Evolutionary conservation across 2,329 filamentous ascomycete species (phyloP).

Genomic region (Alternaria triticimaculans): DNA sequence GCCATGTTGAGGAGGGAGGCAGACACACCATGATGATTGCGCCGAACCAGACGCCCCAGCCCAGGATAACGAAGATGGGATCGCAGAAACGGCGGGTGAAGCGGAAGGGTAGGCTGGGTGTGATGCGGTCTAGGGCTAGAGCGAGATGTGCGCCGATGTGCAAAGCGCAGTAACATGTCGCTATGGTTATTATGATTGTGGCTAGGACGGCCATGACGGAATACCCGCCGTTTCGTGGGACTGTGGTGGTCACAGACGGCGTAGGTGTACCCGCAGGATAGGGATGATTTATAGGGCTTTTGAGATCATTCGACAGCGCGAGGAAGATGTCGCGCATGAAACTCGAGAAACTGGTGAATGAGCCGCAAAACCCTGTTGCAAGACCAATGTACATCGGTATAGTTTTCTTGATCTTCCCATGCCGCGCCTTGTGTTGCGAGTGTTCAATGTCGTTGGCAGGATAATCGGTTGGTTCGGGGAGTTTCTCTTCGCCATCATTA

Average conservation of each 20-base stretch:
- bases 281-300: slow-evolving; percentile 56
- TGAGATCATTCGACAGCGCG: slow-evolving; percentile 76
- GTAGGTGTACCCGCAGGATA: slow-evolving; percentile 32
- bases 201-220: slow-evolving; percentile 82
- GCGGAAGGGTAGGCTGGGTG: slow-evolving; percentile 66
- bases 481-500: slow-evolving; percentile 9
- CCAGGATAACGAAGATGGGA: slow-evolving; percentile 67
- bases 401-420: slow-evolving; percentile 73
- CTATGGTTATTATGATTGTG: slow-evolving; percentile 74
- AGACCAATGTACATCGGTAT: slow-evolving; percentile 89
- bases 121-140: slow-evolving; percentile 62
- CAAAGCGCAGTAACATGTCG: slow-evolving; percentile 73
- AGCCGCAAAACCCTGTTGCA: slow-evolving; percentile 86
- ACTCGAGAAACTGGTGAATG: slow-evolving; percentile 87
- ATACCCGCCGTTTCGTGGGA: slow-evolving; percentile 72
- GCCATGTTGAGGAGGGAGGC: slow-evolving; percentile 75
- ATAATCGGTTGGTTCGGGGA: slow-evolving; percentile 26
- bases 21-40: slow-evolving; percentile 74
- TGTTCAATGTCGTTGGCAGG: slow-evolving; percentile 1
- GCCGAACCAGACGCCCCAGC: slow-evolving; percentile 77
- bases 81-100: slow-evolving; percentile 69
- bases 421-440: slow-evolving; percentile 30
- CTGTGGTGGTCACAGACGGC: slow-evolving; percentile 38
- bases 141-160: slow-evolving; percentile 78
- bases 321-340: slow-evolving; percentile 84